phyloP scores from a whole-genome alignment of 371 early-diverging fungal genomes.

The Mortierella sp. region DNA sequence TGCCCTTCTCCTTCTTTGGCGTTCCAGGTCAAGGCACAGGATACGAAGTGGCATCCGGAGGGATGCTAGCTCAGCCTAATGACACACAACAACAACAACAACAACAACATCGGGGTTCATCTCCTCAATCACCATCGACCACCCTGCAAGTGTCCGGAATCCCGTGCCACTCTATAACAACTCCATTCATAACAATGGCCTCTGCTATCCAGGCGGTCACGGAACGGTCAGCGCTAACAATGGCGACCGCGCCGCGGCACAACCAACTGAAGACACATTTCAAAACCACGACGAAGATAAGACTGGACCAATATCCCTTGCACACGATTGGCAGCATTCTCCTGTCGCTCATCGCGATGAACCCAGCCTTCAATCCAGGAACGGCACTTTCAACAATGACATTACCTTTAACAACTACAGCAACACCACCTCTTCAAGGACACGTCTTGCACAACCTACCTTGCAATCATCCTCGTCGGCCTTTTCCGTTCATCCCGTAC shows the following conservation, averaged over 20 bases:
- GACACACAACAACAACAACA: background rate
- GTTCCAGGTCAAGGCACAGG: background rate
- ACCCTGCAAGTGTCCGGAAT: background rate
- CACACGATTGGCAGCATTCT: background rate
- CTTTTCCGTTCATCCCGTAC: background rate
- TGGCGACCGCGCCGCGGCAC: background rate
- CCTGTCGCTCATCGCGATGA: background rate
- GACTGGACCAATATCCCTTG: background rate
- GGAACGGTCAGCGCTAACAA: background rate
- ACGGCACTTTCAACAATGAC: background rate
- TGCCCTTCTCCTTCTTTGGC: background rate
- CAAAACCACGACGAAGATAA: background rate
- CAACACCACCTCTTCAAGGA: background rate
- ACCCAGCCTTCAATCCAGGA: too few relatives aligned
- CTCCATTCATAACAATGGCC: background rate
- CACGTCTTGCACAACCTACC: background rate
- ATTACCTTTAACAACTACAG: background rate
- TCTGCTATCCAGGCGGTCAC: background rate
- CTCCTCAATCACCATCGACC: background rate
- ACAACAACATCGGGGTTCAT: background rate
- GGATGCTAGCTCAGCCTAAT: background rate
- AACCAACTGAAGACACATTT: background rate
- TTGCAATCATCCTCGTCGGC: background rate
- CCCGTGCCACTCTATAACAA: background rate
- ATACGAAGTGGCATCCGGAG: background rate